Base-by-base conservation (phyloP, 2,329 filamentous ascomycete genomes). In the Metarhizium robertsii region DNA sequence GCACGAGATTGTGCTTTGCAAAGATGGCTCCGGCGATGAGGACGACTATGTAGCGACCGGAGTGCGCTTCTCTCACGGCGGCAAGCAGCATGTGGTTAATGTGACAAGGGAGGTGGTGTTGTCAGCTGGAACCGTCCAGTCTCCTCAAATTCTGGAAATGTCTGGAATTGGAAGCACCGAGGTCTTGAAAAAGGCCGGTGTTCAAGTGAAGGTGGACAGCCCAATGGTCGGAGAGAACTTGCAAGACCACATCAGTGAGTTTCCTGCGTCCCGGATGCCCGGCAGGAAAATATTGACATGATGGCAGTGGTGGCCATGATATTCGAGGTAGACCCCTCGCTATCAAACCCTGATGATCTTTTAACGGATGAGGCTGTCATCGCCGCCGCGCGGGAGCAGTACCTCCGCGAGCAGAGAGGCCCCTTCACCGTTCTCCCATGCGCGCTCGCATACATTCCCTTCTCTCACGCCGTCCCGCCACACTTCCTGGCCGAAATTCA, bases 81-180 rank as follows among this genome's bases (percentile, higher is more conserved):
- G 77, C 3, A 63, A 54, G 20, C 62, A 59, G 66, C 53, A 66
- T 2, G 64, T 63, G 5, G 73, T 77, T 49, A 63, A 67, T 7
- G 76, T 71, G 1, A 69, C 59, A 60, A 75, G 57, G 11, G 83
- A 86, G 60, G 74, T 85, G 11, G 75, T 87, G 42, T 65, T 87
- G 2, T 77, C 78, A 4, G 81, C 81, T 0, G 84, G 84, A 0
- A 77, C 74, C 32, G 69, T 80, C 45, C 76, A 78, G 62, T 83
- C 79, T 10, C 84, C 77, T 5, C 81, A 79, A 66, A 69, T 83
- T 16, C 74, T 80, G n/a, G 83, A 86, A 59, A 69, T 85, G 2
- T 85, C 81, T 0, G 83, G 84, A 0, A 74, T 87, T 43, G 84
- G 84, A 4, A 70, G 73, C 49, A 59, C 61, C 0, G 56, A 63